Percentiles rank a stretch among this genome's conserved stretches.
These are phyloP conservation scores for Rostrohypoxylon terebratum DNA, from an alignment of 495 filamentous ascomycete species.

Conservation along the genomic window DNA sequence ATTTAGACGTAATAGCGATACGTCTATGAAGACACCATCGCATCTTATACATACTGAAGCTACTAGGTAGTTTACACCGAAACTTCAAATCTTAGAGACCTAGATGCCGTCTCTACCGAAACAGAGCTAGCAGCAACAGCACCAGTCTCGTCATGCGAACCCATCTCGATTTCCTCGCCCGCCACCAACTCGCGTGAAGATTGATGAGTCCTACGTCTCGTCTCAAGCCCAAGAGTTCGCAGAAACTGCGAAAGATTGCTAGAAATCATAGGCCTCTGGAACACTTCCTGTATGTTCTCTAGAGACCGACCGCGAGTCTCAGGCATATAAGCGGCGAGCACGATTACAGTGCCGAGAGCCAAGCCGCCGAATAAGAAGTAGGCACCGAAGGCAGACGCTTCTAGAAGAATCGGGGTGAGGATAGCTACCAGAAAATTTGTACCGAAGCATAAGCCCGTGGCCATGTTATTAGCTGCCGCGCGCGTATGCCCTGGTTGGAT, in stretches of 20 bases:
- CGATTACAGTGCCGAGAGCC: conserved; percentile 60
- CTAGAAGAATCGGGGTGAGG: conserved; percentile 70
- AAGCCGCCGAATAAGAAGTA: conserved; percentile 71
- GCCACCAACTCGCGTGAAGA: conserved; percentile 10
- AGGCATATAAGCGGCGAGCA: conserved; percentile 68
- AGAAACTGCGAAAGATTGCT: conserved; percentile 24
- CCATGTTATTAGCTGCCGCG: conserved; percentile 63
- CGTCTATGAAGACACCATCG: too few species aligned
- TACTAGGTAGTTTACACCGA: conserved; percentile 14
- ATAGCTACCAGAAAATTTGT: conserved; percentile 75
- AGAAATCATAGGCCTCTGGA: conserved; percentile 48
- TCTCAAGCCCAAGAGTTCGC: conserved; percentile 19
- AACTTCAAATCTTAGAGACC: conserved; percentile 38
- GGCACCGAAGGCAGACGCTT: conserved; percentile 64
- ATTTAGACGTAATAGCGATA: too few species aligned
- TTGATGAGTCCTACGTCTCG: conserved; percentile 23
- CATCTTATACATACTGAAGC: neutral
- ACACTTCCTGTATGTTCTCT: conserved; percentile 69
- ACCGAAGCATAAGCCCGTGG: conserved; percentile 52
- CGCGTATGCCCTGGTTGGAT: conserved; percentile 68
- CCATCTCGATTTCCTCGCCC: conserved; percentile 37
- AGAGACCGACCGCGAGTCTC: conserved; percentile 69
- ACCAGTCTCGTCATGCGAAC: conserved; percentile 11
- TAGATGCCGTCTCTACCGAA: conserved; percentile 32
- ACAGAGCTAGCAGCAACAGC: conserved; percentile 29